Evolutionary conservation across 116 monocot genomes (phyloP), one percentile per base, ranked within the genome.

Genomic region (Iris pallida): DNA sequence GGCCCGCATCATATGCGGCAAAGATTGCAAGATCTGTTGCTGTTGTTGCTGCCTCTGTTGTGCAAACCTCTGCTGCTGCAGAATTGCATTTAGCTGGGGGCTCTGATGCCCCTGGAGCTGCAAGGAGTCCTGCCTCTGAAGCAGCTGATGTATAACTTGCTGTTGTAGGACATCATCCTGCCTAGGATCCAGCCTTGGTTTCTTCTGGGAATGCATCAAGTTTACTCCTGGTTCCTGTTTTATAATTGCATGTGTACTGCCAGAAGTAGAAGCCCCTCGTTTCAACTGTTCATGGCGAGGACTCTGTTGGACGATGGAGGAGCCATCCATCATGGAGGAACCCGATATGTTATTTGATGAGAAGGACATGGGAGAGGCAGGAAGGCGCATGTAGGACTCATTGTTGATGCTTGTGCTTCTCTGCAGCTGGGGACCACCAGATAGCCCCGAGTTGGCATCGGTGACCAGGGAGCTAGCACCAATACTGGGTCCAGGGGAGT

Each of bases 41-140:
- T 85, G 80, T 42, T 81, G 84, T 20, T 75, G 77, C 42, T 85
- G 85, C 19, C 64, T 62, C 54, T 76, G 81, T 19, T 86, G 87
- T 7, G 78, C 63, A 3, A 83, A 54, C 48, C 85, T 85, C 69
- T 87, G 92, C 58, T 83, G 87, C 4, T 92, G 89, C 13, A 89
- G 73, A n/a, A 89, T 59, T 60, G 83, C 82, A 42, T 97, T 87
- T 42, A 92, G 61, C 63, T 97, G 97, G 6, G 83, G 83, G 57
- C 75, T 84, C 13, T 64, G 68, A 16, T 83, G 77, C 64, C 78
- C 71, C 67, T 76, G 81, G 59, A 81, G n/a, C 64, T 81, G 83
- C 63, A 78, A 47, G 4, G 70, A 70, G 19, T 94, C 86, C 16
- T 71, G 86, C 54, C 86, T 80, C 63, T 91, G 88, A 45, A 90